A percentile compares a stretch with the other conserved stretches of the same genome.
These are phyloP conservation scores for Trametes pubescens DNA, from an alignment of 1,284 basidiomycete species.

Conservation along the genomic window DNA sequence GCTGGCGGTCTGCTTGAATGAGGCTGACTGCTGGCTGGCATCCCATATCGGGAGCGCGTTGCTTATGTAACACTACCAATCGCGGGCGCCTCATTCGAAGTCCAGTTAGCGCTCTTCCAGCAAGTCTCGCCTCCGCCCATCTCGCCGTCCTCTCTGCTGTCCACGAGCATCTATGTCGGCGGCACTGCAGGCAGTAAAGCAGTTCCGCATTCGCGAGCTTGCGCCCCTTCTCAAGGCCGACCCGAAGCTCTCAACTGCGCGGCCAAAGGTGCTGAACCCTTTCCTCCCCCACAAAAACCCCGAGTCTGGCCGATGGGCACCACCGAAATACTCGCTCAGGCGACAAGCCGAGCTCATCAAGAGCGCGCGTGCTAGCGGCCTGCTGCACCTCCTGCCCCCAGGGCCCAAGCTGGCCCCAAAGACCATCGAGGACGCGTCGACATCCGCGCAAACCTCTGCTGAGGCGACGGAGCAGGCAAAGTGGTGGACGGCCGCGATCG, in stretches of 20 bases:
- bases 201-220: slow-evolving; percentile 44
- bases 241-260: slow-evolving; percentile 16
- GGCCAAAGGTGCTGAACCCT: slow-evolving; percentile 56
- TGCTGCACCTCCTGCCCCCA: slow-evolving; percentile 67
- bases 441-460: slow-evolving; percentile 9
- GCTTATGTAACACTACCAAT: slow-evolving; percentile 23
- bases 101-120: neutral
- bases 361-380: slow-evolving; percentile 61
- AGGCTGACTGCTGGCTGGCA: slow-evolving; percentile 30
- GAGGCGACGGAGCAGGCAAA: slow-evolving; percentile 19
- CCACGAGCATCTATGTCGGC: slow-evolving; percentile 23
- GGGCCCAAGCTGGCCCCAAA: slow-evolving; percentile 58
- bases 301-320: slow-evolving; percentile 69
- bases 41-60: slow-evolving; percentile 30
- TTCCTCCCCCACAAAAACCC: slow-evolving; percentile 71
- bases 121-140: slow-evolving; percentile 4
- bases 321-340: slow-evolving; percentile 73
- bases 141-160: slow-evolving; percentile 1
- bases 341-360: slow-evolving; percentile 82
- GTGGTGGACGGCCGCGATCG: slow-evolving; percentile 51
- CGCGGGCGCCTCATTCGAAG: neutral
- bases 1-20: slow-evolving; percentile 31
- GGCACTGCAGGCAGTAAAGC: slow-evolving; percentile 41
- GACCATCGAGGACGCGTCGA: slow-evolving; percentile 28
- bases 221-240: slow-evolving; percentile 24